A percentile compares a stretch with the other conserved stretches of the same genome.
Evolutionary conservation across 352 stramenopile species (phyloP).

Genomic region (Achlya hypogyna): DNA sequence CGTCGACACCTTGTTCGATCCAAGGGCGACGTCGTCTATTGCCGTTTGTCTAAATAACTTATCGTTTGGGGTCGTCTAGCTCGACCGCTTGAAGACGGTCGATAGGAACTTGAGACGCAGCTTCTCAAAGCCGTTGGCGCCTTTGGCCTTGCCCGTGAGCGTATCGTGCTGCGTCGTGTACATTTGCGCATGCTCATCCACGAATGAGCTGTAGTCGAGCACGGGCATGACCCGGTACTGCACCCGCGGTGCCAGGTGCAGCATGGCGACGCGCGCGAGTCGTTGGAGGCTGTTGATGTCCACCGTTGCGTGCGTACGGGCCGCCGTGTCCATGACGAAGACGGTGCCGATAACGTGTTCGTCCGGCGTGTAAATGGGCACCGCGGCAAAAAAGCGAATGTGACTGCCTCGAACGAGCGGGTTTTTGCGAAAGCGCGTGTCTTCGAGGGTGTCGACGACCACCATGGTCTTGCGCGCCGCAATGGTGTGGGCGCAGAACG

Average conservation of each 20-base stretch:
- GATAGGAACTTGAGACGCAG: conserved; percentile 2
- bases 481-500: conserved; percentile 75
- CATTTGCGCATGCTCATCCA: neutral
- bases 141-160: neutral
- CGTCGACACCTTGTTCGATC: neutral
- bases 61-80: too few species aligned
- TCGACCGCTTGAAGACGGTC: neutral
- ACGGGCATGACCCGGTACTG: conserved; percentile 9
- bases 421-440: conserved; percentile 76
- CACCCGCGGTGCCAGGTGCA: neutral
- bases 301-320: neutral
- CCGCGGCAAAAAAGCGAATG: conserved; percentile 72
- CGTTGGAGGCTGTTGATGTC: conserved; percentile 6
- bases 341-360: conserved; percentile 75
- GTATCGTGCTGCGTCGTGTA: neutral
- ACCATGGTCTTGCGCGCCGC: conserved; percentile 72
- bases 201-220: conserved; percentile 12
- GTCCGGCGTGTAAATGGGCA: conserved; percentile 68
- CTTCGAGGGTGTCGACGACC: conserved; percentile 68
- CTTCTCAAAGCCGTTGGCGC: conserved; percentile 1
- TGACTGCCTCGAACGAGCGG: conserved; percentile 64
- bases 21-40: neutral
- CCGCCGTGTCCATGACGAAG: conserved; percentile 55
- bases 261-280: conserved; percentile 4
- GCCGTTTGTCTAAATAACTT: neutral